Conservation (phyloP, 1,284 basidiomycete genomes). For the Puccinia horiana region DNA sequence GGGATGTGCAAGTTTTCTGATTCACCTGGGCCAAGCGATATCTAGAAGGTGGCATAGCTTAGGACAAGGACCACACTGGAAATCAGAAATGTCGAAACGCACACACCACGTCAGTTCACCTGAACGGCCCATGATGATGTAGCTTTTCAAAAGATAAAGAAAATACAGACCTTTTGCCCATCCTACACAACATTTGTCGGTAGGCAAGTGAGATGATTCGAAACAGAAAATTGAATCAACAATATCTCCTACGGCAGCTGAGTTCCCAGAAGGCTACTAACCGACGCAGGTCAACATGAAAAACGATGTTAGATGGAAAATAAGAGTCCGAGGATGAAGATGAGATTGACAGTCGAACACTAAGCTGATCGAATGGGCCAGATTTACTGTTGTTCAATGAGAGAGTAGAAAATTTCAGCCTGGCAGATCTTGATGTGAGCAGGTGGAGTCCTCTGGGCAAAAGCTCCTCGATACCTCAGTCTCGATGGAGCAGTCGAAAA, state of each 20-base stretch:
- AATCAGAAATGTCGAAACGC: neutral
- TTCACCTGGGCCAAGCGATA: conserved; percentile 10
- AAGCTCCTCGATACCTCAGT: neutral
- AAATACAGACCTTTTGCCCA: conserved; percentile 18
- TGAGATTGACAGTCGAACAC: conserved; percentile 9
- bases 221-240: conserved; percentile 10
- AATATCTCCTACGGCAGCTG: neutral
- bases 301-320: neutral
- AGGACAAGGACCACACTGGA: conserved; percentile 10
- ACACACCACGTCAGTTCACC: neutral
- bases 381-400: neutral
- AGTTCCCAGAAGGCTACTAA: neutral
- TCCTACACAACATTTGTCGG: neutral
- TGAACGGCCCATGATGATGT: neutral
- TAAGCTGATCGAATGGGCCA: conserved; percentile 25
- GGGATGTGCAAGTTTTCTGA: neutral
- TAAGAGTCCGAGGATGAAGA: conserved; percentile 9
- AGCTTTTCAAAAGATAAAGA: neutral
- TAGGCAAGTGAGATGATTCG: neutral
- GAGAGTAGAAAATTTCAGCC: neutral
- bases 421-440: neutral
- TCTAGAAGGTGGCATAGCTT: conserved; percentile 18
- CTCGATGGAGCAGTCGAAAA: neutral
- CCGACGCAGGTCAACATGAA: neutral
- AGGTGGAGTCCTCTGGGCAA: neutral